Conservation (phyloP, 176 grass and related monocot genomes). For the Zoysia japonica region DNA sequence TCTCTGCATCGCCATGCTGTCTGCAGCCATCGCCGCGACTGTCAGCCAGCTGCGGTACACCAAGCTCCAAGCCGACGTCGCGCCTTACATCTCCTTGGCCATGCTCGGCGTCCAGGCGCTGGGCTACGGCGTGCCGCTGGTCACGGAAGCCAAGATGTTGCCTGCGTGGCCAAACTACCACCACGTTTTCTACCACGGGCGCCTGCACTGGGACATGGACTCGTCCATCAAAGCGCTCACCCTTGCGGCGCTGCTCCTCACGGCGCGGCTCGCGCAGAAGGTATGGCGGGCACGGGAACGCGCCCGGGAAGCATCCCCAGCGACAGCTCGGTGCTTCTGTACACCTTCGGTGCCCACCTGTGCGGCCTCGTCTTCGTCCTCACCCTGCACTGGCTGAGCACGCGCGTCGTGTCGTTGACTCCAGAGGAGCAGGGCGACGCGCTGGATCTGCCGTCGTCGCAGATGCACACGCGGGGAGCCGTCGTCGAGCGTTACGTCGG, state of each 20-base stretch:
- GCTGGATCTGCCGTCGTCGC: too few relatives aligned
- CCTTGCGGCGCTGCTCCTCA: constrained; percentile 68
- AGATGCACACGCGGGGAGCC: too few relatives aligned
- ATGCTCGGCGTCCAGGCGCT: constrained; percentile 78
- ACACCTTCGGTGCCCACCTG: constrained; percentile 47
- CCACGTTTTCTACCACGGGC: constrained; percentile 36
- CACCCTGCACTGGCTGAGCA: constrained; percentile 47
- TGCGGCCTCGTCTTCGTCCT: constrained; percentile 62
- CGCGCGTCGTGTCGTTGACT: constrained; percentile 38
- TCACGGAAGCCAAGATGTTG: neutral
- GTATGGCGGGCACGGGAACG: constrained; percentile 78
- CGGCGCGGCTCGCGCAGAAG: constrained; percentile 73
- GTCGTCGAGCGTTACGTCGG: too few relatives aligned
- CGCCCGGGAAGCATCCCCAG: constrained; percentile 61
- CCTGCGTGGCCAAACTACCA: constrained; percentile 27
- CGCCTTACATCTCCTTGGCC: constrained; percentile 67
- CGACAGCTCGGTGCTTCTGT: constrained; percentile 61
- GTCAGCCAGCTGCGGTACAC: constrained; percentile 71
- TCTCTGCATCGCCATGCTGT: constrained; percentile 64
- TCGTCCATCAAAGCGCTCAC: constrained; percentile 72
- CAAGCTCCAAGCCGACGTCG: constrained; percentile 48
- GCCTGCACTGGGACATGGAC: constrained; percentile 68
- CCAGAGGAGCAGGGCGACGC: neutral
- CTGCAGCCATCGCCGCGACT: constrained; percentile 52
- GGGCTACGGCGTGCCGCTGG: constrained; percentile 74